phyloP scores from a whole-genome alignment of 371 early-diverging fungal species.

The Capillidium heterosporum region DNA sequence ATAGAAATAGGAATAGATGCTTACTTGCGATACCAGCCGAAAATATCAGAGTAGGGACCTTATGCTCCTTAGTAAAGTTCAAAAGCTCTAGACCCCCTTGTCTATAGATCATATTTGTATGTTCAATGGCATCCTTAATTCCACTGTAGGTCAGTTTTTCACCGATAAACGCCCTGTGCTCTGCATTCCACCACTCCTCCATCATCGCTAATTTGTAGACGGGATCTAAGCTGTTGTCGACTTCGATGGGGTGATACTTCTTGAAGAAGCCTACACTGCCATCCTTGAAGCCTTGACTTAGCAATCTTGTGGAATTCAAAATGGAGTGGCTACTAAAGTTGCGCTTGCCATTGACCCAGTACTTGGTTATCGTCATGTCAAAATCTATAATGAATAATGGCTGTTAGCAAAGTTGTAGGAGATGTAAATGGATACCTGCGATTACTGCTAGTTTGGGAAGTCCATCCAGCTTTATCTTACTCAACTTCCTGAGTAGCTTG shows the following conservation, averaged over 20 bases:
- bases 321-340: slow-evolving; percentile 39
- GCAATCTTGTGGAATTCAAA: slow-evolving; percentile 19
- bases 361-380: slow-evolving; percentile 56
- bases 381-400: slow-evolving; percentile 24
- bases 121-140: slow-evolving; percentile 27
- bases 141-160: slow-evolving; percentile 28
- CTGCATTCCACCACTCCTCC: slow-evolving; percentile 51
- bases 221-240: slow-evolving; percentile 21
- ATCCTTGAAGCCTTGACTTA: slow-evolving; percentile 21
- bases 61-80: slow-evolving; percentile 12
- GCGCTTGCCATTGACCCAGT: slow-evolving; percentile 33
- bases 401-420: too few species aligned
- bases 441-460: too few species aligned
- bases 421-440: too few species aligned
- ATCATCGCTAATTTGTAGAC: slow-evolving; percentile 43
- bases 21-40: slow-evolving; percentile 44
- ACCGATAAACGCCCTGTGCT: slow-evolving; percentile 26
- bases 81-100: slow-evolving; percentile 23
- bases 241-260: slow-evolving; percentile 62
- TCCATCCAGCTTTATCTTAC: too few species aligned
- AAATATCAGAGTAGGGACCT: slow-evolving; percentile 46
- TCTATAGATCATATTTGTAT: slow-evolving; percentile 29
- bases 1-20: slow-evolving; percentile 7
- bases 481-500: too few species aligned
- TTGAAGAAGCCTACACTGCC: slow-evolving; percentile 24